Evolutionary conservation across 2,329 filamentous ascomycete species (phyloP), one percentile per base, ranked within the genome.

Genomic region (Emericellopsis atlantica): DNA sequence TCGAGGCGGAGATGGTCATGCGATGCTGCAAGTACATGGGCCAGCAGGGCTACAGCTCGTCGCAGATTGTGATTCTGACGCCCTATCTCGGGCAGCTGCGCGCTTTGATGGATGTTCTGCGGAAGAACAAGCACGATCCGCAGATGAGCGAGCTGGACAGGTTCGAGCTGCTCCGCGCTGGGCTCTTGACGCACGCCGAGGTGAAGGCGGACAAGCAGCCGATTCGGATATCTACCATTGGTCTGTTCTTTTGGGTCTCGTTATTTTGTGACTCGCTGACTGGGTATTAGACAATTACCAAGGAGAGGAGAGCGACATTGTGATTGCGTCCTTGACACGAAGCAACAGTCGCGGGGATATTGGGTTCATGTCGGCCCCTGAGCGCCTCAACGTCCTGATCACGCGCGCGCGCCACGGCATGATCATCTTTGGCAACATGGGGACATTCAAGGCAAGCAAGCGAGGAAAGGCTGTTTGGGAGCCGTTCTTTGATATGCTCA

Each of bases 221-320:
- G 0, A 61, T 87, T 14, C 65, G 70, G 0, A 62, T 88, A 0
- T 84, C 82, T 0, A 86, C 82, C 0, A 81, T 88, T 40, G 79
- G 79, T 82, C 57, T 54, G 71, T n/a, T n/a, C n/a, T n/a, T n/a
- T n/a, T n/a, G n/a, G n/a, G 14, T 18, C 16, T 2, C 1, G 24
- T 6, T 36, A 14, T 36, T 36, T 2, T 37, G 22, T 37, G 9
- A 4, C 36, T 12, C 12, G 21, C 22, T 6, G 14, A 7, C n/a
- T n/a, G 14, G 14, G 7, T 14, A 34, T 2, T 16, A 80, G 82
- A 88, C 45, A 88, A 88, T 45, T 89, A 83, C 43, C 84, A 88
- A 53, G 82, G 84, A 2, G 83, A 88, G 50, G 83, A 89, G 47
- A 78, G 74, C 32, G 75, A 87, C 1, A 80, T 89, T 14, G 77